Evolutionary conservation across 495 filamentous ascomycete species (phyloP), one percentile per base, ranked within the genome.

Genomic region (Trichoderma virens): DNA sequence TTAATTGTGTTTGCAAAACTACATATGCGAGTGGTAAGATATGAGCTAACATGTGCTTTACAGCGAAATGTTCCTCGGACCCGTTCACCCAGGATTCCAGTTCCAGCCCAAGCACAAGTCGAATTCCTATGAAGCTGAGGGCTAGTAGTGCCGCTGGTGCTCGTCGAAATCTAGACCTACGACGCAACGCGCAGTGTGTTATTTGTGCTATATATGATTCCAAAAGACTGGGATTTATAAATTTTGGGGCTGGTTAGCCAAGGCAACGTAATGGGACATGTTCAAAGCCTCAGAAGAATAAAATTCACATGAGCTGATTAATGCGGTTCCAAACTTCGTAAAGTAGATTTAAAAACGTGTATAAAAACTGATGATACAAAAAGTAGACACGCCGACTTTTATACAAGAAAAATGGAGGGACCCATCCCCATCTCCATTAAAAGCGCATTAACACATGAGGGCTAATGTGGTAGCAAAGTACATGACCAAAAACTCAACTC

Each of bases 71-170:
- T 98, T 96, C 79, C 83, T 98, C 16, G 94, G 94, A 20, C 91
- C 92, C 38, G 88, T 91, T 31, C 91, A 95, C 64, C 83, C 88
- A 60, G 86, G 90, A 71, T 98, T 98, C 82, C 86, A 88, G 64
- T 98, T 98, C 76, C 87, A 91, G 76, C 94, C 94, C n/a, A 98
- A 98, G 79, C 94, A 98, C 76, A 97, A 97, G 77, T 93, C 90
- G 14, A 96, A 96, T 72, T 83, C 85, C 64, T 96, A 84, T 65
- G 82, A 86, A 66, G 83, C 82, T 0, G 83, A 86, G 65, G 84
- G 84, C 34, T 85, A 69, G 74, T 8, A 16, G 20, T 41, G 38
- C 38, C 5, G n/a, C 7, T 20, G 39, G n/a, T 47, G 43, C 16
- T 20, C 18, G n/a, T 41, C 14, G n/a, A n/a, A n/a, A n/a, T n/a